Percentiles rank a stretch among this genome's conserved stretches.
phyloP scores from a whole-genome alignment of 139 green algal species.

The Chlorella sp. region DNA sequence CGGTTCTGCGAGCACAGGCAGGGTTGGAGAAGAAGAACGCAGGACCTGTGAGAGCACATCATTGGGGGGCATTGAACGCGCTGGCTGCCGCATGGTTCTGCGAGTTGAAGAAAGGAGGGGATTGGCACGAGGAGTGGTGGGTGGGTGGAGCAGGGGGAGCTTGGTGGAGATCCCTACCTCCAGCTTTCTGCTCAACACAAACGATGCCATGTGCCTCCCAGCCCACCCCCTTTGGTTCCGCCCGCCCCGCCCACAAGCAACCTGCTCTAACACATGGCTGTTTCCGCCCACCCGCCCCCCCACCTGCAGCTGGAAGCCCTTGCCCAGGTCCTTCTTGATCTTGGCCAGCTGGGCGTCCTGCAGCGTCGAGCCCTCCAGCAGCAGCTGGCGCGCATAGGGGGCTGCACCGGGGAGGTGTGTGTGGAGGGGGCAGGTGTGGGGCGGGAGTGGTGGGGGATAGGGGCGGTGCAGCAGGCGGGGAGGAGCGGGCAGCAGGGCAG shows the following conservation, averaged over 20 bases:
- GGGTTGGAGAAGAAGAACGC: neutral
- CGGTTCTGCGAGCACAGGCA: conserved; percentile 82
- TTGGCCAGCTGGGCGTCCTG: conserved; percentile 57
- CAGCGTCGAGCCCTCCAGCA: conserved; percentile 68
- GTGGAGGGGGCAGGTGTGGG: neutral
- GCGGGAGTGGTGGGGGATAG: neutral
- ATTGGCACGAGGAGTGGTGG: too few relatives aligned
- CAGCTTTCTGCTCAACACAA: too few relatives aligned
- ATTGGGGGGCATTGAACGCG: too few relatives aligned
- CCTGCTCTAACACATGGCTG: too few relatives aligned
- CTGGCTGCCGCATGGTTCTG: too few relatives aligned
- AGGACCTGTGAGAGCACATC: too few relatives aligned
- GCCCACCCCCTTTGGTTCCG: too few relatives aligned
- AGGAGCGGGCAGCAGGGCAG: neutral
- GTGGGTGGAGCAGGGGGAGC: too few relatives aligned
- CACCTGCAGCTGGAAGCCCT: conserved; percentile 42
- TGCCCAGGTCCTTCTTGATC: conserved; percentile 69
- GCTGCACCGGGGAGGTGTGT: conserved; percentile 37
- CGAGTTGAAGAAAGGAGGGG: too few relatives aligned
- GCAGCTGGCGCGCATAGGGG: conserved; percentile 92
- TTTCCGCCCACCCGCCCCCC: neutral
- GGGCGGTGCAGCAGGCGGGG: neutral
- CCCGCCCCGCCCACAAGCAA: too few relatives aligned
- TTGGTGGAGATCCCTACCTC: too few relatives aligned
- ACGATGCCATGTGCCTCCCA: too few relatives aligned